A percentile compares a stretch with the other conserved stretches of the same genome.
Evolutionary conservation across 2,329 filamentous ascomycete species (phyloP).

Genomic region (Septoria linicola): DNA sequence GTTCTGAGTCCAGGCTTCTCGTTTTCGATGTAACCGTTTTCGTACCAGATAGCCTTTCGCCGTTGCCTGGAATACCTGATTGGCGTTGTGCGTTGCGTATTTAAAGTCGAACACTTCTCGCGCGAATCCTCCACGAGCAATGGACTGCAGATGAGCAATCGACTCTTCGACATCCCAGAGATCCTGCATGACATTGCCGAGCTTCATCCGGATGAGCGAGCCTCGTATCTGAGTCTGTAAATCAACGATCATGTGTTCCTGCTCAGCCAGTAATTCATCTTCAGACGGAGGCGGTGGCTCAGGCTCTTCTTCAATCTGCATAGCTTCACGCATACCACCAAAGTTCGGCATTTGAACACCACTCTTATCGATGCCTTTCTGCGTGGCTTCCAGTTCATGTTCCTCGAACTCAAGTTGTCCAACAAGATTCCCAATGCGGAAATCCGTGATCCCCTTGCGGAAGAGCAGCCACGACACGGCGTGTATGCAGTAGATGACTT

Average conservation of each 20-base stretch:
- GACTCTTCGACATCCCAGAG: constrained; percentile 83
- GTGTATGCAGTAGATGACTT: constrained; percentile 98
- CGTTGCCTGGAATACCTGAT: constrained; percentile 74
- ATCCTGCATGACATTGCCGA: constrained; percentile 80
- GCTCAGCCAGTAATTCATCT: constrained; percentile 78
- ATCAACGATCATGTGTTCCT: constrained; percentile 69
- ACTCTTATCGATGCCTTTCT: constrained; percentile 93
- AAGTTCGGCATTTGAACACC: constrained; percentile 97
- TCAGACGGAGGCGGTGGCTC: constrained; percentile 80
- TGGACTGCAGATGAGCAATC: constrained; percentile 78
- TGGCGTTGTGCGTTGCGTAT: constrained; percentile 78
- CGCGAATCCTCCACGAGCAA: constrained; percentile 82
- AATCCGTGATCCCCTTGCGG: constrained; percentile 90
- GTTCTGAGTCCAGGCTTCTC: constrained; percentile 70
- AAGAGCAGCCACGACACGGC: constrained; percentile 96
- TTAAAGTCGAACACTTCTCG: constrained; percentile 81
- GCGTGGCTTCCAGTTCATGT: constrained; percentile 93
- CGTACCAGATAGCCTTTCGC: constrained; percentile 75
- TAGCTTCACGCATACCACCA: constrained; percentile 93
- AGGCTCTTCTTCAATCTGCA: constrained; percentile 78
- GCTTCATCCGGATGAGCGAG: constrained; percentile 70
- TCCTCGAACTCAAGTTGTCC: constrained; percentile 97
- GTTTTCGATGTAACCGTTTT: constrained; percentile 59
- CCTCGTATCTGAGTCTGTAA: constrained; percentile 85
- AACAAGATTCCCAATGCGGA: constrained; percentile 93